Percentiles rank a stretch among this genome's conserved stretches.
These are phyloP conservation scores for Amanita thiersii DNA, from an alignment of 768 basidiomycete genomes.

Conservation along the genomic window DNA sequence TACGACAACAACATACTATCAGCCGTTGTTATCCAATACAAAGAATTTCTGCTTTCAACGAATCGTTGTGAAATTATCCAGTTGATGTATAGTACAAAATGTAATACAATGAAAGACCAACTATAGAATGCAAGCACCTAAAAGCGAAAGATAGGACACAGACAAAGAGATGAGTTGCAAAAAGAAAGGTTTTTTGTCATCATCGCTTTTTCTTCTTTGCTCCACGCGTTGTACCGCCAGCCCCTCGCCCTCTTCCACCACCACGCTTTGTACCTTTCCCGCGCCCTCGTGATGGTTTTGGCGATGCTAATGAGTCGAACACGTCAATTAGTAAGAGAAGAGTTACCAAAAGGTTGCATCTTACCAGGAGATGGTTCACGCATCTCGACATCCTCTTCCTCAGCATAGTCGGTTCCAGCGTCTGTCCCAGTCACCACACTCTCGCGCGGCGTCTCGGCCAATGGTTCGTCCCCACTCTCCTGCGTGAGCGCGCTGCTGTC, in stretches of 20 bases:
- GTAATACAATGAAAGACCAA: slow-evolving; percentile 1
- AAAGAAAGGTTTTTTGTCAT: neutral
- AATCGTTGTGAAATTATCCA: neutral
- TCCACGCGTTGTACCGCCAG: slow-evolving; percentile 24
- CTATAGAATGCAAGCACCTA: too few species aligned
- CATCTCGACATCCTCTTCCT: slow-evolving; percentile 58
- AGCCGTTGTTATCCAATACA: neutral
- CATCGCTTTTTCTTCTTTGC: slow-evolving; percentile 42
- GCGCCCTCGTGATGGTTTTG: slow-evolving; percentile 27
- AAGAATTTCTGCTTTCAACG: neutral
- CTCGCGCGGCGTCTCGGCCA: slow-evolving; percentile 49
- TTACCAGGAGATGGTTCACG: slow-evolving; percentile 52
- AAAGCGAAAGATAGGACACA: too few species aligned
- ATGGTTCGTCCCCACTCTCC: slow-evolving; percentile 72
- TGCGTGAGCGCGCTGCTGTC: slow-evolving; percentile 80
- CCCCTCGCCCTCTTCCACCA: slow-evolving; percentile 20
- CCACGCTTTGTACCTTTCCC: slow-evolving; percentile 21
- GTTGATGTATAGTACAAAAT: neutral
- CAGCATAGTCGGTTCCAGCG: slow-evolving; percentile 57
- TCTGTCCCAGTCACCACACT: slow-evolving; percentile 70
- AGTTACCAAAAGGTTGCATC: slow-evolving; percentile 14
- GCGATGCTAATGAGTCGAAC: slow-evolving; percentile 17
- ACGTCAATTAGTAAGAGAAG: neutral
- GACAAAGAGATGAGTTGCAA: neutral
- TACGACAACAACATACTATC: neutral